Evolutionary conservation across 2,329 filamentous ascomycete species (phyloP).

Genomic region (Cladosporium sp.): DNA sequence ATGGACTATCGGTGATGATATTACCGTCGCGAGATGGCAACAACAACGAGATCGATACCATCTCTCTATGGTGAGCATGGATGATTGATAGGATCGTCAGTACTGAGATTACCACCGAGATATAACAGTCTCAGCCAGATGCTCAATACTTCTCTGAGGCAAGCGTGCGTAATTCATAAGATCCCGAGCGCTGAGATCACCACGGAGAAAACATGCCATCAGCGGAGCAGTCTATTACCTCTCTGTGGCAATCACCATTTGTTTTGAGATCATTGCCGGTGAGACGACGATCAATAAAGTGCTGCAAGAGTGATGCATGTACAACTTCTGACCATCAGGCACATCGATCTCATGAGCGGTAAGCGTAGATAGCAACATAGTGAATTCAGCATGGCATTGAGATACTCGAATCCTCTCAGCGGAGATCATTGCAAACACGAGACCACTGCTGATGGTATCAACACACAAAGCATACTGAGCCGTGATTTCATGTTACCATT

Average conservation of each 20-base stretch:
- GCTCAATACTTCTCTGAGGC: neutral
- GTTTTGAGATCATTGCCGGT: neutral
- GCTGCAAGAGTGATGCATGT: neutral
- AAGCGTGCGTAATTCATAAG: neutral
- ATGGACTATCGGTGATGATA: neutral
- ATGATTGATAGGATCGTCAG: neutral
- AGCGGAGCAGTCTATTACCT: neutral
- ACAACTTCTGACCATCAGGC: neutral
- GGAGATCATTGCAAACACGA: neutral
- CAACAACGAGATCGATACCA: neutral
- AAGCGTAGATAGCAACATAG: neutral
- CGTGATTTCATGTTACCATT: neutral
- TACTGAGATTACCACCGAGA: neutral
- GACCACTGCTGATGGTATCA: neutral
- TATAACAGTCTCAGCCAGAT: neutral
- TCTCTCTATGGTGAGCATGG: neutral
- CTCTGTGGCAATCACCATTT: neutral
- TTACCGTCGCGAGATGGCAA: neutral
- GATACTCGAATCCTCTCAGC: neutral
- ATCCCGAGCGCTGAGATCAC: neutral
- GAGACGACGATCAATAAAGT: neutral
- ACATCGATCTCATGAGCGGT: neutral
- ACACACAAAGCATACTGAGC: neutral
- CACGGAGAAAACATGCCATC: neutral
- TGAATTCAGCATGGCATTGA: neutral